Evolutionary conservation across 306 rosid genomes (phyloP), one percentile per base, ranked within the genome.

Genomic region (Trifolium subterraneum): DNA sequence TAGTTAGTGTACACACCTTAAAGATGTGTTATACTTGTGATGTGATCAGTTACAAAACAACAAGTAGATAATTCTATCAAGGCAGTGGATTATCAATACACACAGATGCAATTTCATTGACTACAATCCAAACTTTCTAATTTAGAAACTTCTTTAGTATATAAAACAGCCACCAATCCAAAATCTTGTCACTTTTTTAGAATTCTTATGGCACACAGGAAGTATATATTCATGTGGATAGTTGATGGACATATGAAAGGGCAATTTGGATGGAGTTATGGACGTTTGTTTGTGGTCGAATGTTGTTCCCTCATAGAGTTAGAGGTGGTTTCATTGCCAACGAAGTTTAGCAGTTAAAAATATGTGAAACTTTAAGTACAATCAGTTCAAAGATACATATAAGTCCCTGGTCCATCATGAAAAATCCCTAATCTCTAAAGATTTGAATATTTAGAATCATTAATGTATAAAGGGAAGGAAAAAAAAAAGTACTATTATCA

Each of bases 401-500:
- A 61, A 64, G 41, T 60, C 36, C 31, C 29, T 0, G 20, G 18
- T 61, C 55, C 64, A 70, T 36, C 6, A 22, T 36, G 5, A 22
- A 70, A 69, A 33, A 31, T 11, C 11, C 11, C 0, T 44, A 65
- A 29, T 56, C 66, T 36, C 74, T 25, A 65, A 47, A 66, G 31
- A 48, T 64, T 72, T 72, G 68, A 82, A 59, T 48, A 45, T 56
- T 15, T 58, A 56, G 39, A 72, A 58, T 18, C 36, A 47, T 71
- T 54, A 66, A 33, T 50, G 56, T 45, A 25, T 52, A 18, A 55
- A 78, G 67, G 41, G 48, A n/a, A n/a, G 25, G 2, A 31, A 9
- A 48, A 64, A 55, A 72, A 8, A 23, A 61, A 79, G n/a, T 63
- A 44, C 7, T 63, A 54, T 27, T 66, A 77, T 63, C 56, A 76